Base-by-base conservation (phyloP, 2,329 filamentous ascomycete species). In the Beauveria sp. region DNA sequence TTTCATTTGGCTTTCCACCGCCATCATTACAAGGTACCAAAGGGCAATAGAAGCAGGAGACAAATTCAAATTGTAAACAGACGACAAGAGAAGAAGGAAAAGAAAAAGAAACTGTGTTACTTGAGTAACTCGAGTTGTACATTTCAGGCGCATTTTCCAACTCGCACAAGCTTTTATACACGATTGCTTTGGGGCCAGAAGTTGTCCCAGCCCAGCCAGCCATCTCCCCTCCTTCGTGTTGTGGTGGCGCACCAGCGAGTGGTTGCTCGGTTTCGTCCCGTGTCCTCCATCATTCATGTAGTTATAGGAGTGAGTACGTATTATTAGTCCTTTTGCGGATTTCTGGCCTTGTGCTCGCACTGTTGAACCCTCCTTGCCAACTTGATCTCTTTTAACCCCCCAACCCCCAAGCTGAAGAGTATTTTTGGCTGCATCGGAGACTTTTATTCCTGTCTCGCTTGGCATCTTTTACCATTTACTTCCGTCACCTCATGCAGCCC, bases 1-100 rank as follows among this genome's bases (percentile, higher is more conserved):
- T 60, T 52, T 60, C 56, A 58, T 58, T 58, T 58, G 26, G 54
- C 54, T 18, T 48, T 46, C 43, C 43, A 57, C 54, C 54, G 43
- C 42, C 24, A 56, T 46, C 20, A 46, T 56, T 56, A 24, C 40
- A 10, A 56, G 40, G 20, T 16, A 24, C 38, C 9, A 20, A 40
- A 43, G 14, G 20, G n/a, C 34, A 18, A 12, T 20, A 20, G 46
- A 14, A 42, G 40, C 38, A 24, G 2, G 12, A 22, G 18, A 53
- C 31, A 42, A 26, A 34, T 14, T 5, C 10, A 34, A 34, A 14
- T 14, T 5, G 1, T 14, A 5, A 14, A 34, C 14, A 14, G 12
- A 34, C 5, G 31, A 34, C 3, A 12, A 34, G 10, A 34, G 31
- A 34, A 34, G 31, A 12, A 12, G 31, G 7, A 14, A 10, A 38